phyloP scores from a whole-genome alignment of 495 filamentous ascomycete genomes.

The Aspergillus homomorphus region DNA sequence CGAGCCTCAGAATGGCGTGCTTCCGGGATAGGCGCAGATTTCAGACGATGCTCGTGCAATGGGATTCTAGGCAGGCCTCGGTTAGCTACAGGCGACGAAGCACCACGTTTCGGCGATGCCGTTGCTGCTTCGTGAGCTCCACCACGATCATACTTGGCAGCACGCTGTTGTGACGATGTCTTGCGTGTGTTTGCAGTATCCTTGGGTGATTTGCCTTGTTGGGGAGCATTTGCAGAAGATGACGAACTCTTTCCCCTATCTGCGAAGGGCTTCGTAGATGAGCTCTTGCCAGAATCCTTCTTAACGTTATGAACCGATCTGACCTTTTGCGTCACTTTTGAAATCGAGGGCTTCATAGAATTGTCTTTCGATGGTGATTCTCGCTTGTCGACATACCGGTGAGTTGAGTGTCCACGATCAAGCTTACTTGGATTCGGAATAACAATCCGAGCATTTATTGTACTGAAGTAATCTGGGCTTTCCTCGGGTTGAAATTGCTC shows the following conservation, averaged over 20 bases:
- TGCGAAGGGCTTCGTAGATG: slow-evolving; percentile 18
- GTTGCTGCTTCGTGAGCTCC: slow-evolving; percentile 14
- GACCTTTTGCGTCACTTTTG: slow-evolving; percentile 38
- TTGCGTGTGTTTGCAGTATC: slow-evolving; percentile 24
- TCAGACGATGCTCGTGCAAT: slow-evolving; percentile 25
- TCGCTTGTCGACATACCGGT: not conserved
- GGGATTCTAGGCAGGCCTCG: slow-evolving; percentile 42
- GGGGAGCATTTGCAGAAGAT: slow-evolving; percentile 8
- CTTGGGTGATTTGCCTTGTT: slow-evolving; percentile 17
- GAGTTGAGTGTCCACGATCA: not conserved
- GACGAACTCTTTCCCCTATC: slow-evolving; percentile 14
- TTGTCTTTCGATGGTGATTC: slow-evolving; percentile 14
- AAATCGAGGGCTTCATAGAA: slow-evolving; percentile 28
- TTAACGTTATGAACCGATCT: slow-evolving; percentile 28
- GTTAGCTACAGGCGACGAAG: slow-evolving; percentile 30
- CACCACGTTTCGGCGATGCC: not conserved
- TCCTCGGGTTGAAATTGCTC: not conserved
- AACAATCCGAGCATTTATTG: not conserved
- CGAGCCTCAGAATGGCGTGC: slow-evolving; percentile 22
- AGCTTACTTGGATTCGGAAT: not conserved
- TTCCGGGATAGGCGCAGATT: slow-evolving; percentile 24
- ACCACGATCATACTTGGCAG: slow-evolving; percentile 13
- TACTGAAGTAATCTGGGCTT: not conserved
- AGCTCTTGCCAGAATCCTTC: slow-evolving; percentile 24
- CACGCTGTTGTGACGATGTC: slow-evolving; percentile 17